Evolutionary conservation across 441 rosid genomes (phyloP), one percentile per base, ranked within the genome.

Genomic region (Raphanus hybrid): DNA sequence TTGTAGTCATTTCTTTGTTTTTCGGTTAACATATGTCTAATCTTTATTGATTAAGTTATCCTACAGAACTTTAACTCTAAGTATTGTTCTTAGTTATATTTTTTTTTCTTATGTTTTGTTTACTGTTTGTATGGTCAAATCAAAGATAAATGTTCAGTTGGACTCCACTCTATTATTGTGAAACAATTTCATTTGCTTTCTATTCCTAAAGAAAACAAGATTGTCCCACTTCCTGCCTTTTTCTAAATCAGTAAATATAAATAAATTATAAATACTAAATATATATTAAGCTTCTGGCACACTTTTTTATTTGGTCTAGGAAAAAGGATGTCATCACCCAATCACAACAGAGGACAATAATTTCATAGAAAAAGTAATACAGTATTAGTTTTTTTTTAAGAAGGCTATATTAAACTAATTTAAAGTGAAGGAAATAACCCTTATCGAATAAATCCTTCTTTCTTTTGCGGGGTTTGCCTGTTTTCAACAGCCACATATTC

Each of bases 111-210:
- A 45, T 58, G 27, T 43, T 45, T 14, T 11, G 29, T 39, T 64
- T 64, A 64, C 60, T 64, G 67, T 71, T 71, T 71, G 66, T 77
- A 41, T 77, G 63, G 73, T 78, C 77, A 72, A 59, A 72, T 72
- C 77, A 58, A 65, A 71, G 59, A 52, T 37, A 37, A 26, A 34
- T 72, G 59, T 48, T 72, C 63, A 67, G 48, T 18, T 66, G 67
- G 81, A 73, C 64, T 78, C 70, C 70, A 61, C 82, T 78, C 78
- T 68, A 73, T 78, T 78, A 73, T 78, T 73, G 82, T 54, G 67
- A 67, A 78, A 78, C 63, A 66, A 14, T 78, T 68, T 67, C n/a
- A 62, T 78, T 69, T 54, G 45, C 48, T 50, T 61, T 73, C 48
- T 67, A 16, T 73, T 68, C 60, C 70, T 29, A 61, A 32, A 62